Evolutionary conservation across 176 grass and related monocot species (phyloP).

Genomic region (Tuctoria greenei): DNA sequence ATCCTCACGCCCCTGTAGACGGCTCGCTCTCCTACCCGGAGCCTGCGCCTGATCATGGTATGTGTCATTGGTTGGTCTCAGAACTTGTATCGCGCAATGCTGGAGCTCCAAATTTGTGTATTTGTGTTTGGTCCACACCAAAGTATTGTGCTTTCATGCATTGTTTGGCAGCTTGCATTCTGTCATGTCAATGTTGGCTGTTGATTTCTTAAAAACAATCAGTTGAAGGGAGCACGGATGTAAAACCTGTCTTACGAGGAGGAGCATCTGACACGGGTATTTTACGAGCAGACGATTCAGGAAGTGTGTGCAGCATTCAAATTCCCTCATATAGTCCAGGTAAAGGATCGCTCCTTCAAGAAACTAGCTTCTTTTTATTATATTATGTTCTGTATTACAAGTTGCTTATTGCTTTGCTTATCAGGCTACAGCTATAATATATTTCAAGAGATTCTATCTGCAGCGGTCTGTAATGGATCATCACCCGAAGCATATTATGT

Average conservation of each 20-base stretch:
- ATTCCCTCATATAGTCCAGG: conserved; percentile 93
- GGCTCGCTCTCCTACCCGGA: conserved; percentile 67
- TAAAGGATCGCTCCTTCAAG: conserved; percentile 26
- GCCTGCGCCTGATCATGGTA: conserved; percentile 59
- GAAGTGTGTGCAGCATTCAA: conserved; percentile 94
- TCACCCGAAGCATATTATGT: conserved; percentile 98
- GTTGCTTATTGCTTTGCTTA: conserved; percentile 20
- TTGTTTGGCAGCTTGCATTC: not conserved
- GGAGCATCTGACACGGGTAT: conserved; percentile 71
- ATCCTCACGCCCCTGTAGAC: conserved; percentile 58
- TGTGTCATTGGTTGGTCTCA: conserved; percentile 6
- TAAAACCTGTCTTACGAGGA: conserved; percentile 80
- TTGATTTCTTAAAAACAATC: not conserved
- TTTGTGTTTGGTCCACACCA: not conserved
- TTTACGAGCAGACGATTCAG: conserved; percentile 97
- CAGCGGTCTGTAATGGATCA: conserved; percentile 97
- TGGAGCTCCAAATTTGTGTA: not conserved
- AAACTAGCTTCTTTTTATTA: not conserved
- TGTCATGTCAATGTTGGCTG: conserved; percentile 20
- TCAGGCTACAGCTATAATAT: conserved; percentile 92
- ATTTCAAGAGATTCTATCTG: conserved; percentile 98
- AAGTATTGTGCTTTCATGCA: not conserved
- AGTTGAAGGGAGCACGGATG: conserved; percentile 50
- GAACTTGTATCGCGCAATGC: not conserved
- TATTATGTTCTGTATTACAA: conserved; percentile 6